Percentiles rank a stretch among this genome's conserved stretches.
Conservation (phyloP, 805 yeast species). For the Candida sonorensis region DNA sequence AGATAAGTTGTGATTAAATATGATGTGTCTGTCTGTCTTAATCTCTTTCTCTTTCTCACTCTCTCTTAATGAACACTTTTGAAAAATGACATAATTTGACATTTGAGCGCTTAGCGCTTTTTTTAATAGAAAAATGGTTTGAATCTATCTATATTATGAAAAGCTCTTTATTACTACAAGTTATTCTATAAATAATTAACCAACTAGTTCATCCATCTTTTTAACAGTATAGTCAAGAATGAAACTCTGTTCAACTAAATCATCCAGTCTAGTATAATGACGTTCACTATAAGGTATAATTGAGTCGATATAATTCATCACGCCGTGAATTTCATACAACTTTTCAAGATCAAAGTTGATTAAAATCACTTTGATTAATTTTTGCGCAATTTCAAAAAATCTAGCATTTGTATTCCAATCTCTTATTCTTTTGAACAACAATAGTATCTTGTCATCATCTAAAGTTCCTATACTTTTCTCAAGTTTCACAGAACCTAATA, state of each 20-base stretch:
- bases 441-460: constrained; percentile 49
- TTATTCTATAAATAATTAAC: background rate
- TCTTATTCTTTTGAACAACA: constrained; percentile 67
- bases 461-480: constrained; percentile 58
- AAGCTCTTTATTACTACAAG: background rate
- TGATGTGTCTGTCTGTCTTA: too few species aligned
- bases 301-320: constrained; percentile 62
- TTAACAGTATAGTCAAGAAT: constrained; percentile 77
- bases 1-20: too few species aligned
- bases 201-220: constrained; percentile 52
- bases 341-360: constrained; percentile 45
- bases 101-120: too few species aligned
- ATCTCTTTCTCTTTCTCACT: too few species aligned
- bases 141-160: too few species aligned
- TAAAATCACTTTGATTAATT: constrained; percentile 60
- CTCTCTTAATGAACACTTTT: too few species aligned
- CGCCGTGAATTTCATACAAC: constrained; percentile 58
- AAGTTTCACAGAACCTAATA: constrained; percentile 50
- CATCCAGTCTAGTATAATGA: constrained; percentile 72
- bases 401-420: constrained; percentile 94
- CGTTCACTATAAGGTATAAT: constrained; percentile 85
- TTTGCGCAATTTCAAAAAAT: constrained; percentile 76
- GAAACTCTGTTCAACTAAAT: constrained; percentile 77
- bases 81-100: too few species aligned
- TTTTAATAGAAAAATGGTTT: too few species aligned